A percentile compares a stretch with the other conserved stretches of the same genome.
Evolutionary conservation across 169 alveolate genomes (phyloP).

Genomic region (Hepatocystis sp.): DNA sequence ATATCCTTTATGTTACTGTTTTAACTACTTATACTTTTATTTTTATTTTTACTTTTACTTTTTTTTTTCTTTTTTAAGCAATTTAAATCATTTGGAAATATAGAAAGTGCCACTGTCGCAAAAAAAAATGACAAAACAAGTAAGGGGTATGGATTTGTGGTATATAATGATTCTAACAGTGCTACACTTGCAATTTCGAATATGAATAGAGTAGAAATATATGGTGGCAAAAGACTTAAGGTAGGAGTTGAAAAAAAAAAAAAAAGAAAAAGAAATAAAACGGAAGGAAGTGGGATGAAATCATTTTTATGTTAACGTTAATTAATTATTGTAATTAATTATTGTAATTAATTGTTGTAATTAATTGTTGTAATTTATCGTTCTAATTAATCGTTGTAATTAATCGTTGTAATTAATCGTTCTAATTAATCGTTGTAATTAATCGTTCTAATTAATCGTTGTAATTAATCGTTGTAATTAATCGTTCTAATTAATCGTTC

Average conservation of each 20-base stretch:
- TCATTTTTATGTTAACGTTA: too few relatives aligned
- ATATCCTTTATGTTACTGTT: background rate
- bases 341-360: too few relatives aligned
- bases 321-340: too few relatives aligned
- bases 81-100: conserved; percentile 67
- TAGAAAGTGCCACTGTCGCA: conserved; percentile 73
- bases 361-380: too few relatives aligned
- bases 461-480: too few relatives aligned
- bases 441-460: too few relatives aligned
- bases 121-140: conserved; percentile 72
- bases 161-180: conserved; percentile 89
- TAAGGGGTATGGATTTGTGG: conserved; percentile 92
- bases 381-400: too few relatives aligned
- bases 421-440: too few relatives aligned
- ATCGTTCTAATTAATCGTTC: too few relatives aligned
- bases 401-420: too few relatives aligned
- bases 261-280: background rate
- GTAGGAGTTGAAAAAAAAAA: conserved; percentile 8
- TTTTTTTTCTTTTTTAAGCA: conserved; percentile 7
- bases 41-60: background rate
- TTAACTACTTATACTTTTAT: conserved; percentile 5
- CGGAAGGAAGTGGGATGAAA: too few relatives aligned
- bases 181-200: conserved; percentile 91
- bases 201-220: conserved; percentile 81
- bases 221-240: conserved; percentile 64